Evolutionary conservation across 1,284 basidiomycete species (phyloP).

Genomic region (Jaminaea rosea): DNA sequence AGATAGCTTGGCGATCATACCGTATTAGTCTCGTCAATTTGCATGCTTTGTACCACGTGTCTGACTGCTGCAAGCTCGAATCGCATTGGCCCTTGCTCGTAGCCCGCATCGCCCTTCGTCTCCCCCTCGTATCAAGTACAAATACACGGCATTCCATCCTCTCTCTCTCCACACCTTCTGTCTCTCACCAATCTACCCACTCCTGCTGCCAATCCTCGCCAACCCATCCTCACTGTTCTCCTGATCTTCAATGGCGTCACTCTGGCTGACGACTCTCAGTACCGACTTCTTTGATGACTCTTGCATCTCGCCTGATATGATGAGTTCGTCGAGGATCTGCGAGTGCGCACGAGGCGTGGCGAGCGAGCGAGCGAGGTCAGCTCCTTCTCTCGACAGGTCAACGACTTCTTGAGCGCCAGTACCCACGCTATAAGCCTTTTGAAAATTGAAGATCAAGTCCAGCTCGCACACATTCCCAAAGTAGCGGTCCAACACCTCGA

Average conservation of each 20-base stretch:
- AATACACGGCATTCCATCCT: too few species aligned
- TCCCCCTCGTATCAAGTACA: too few species aligned
- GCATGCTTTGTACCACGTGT: too few species aligned
- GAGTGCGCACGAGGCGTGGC: neutral
- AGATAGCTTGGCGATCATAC: too few species aligned
- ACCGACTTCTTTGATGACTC: constrained; percentile 98
- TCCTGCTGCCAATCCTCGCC: constrained; percentile 9
- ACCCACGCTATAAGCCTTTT: constrained; percentile 42
- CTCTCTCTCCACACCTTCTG: too few species aligned
- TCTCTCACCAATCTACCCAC: neutral
- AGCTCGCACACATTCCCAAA: constrained; percentile 35
- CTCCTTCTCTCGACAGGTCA: too few species aligned
- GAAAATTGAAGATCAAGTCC: constrained; percentile 47
- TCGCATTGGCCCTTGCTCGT: too few species aligned
- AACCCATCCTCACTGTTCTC: constrained; percentile 45
- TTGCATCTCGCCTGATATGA: constrained; percentile 95
- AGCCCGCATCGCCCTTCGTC: too few species aligned
- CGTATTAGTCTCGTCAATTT: too few species aligned
- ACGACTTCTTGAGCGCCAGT: neutral
- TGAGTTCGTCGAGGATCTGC: constrained; percentile 72
- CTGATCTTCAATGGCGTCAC: constrained; percentile 46
- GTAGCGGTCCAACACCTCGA: constrained; percentile 96
- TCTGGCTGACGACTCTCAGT: constrained; percentile 62
- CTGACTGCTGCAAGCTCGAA: too few species aligned
- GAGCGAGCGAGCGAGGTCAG: constrained; percentile 5